phyloP scores from a whole-genome alignment of 306 rosid genomes.

The Morella rubra region DNA sequence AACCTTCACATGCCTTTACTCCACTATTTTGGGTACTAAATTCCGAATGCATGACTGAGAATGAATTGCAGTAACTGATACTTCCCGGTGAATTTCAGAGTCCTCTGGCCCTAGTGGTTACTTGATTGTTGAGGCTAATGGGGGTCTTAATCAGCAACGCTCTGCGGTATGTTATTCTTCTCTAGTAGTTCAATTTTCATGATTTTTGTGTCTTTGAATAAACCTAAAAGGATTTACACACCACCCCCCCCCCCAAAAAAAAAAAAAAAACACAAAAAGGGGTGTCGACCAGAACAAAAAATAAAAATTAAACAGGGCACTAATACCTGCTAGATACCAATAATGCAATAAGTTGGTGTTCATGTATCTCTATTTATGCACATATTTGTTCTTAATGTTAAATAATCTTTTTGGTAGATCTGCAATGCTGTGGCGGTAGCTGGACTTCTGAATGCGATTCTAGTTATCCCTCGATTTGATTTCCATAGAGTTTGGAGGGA shows the following conservation, averaged over 20 bases:
- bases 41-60: background rate
- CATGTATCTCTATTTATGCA: background rate
- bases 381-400: background rate
- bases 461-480: constrained; percentile 84
- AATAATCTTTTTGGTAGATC: constrained; percentile 46
- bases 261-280: background rate
- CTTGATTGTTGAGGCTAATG: constrained; percentile 92
- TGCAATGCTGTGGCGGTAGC: constrained; percentile 98
- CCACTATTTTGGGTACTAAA: background rate
- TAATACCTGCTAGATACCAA: background rate
- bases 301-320: background rate
- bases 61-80: constrained; percentile 8
- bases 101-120: constrained; percentile 56
- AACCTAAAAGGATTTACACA: background rate
- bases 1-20: background rate
- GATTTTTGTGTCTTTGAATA: background rate
- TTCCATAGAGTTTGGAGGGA: constrained; percentile 94
- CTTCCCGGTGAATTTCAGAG: constrained; percentile 48
- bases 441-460: constrained; percentile 81
- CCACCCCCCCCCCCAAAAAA: too few species aligned
- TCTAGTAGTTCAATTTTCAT: constrained; percentile 14
- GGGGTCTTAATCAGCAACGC: constrained; percentile 97
- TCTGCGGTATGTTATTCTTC: constrained; percentile 63
- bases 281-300: background rate
- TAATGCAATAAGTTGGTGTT: background rate